A percentile compares a stretch with the other conserved stretches of the same genome.
phyloP scores from a whole-genome alignment of 371 early-diverging fungal genomes.

The Blakeslea trispora region DNA sequence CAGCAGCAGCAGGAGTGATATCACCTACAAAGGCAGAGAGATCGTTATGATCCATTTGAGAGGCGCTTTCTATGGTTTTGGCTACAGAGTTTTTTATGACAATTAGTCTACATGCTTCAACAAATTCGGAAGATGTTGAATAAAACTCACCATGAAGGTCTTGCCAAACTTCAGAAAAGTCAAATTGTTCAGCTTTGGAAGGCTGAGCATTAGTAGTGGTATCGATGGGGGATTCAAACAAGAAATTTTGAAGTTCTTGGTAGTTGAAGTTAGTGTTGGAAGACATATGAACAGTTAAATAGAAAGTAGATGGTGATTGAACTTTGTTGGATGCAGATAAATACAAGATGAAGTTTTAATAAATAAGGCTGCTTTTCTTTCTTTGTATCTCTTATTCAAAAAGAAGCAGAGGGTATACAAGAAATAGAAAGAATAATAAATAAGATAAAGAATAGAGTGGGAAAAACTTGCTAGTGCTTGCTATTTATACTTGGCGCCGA shows the following conservation, averaged over 20 bases:
- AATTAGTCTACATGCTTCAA: slow-evolving; percentile 28
- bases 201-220: not conserved
- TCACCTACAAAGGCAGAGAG: slow-evolving; percentile 24
- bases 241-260: slow-evolving; percentile 18
- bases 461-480: not conserved
- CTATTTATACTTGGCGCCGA: slow-evolving; percentile 24
- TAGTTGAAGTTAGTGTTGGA: slow-evolving; percentile 16
- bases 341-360: slow-evolving; percentile 4
- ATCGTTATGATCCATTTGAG: slow-evolving; percentile 2
- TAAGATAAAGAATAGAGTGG: slow-evolving; percentile 9
- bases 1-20: slow-evolving; percentile 29
- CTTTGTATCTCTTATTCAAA: slow-evolving; percentile 1
- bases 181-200: slow-evolving; percentile 12
- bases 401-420: slow-evolving; percentile 11
- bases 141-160: slow-evolving; percentile 22
- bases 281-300: slow-evolving; percentile 7
- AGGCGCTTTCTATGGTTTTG: slow-evolving; percentile 5
- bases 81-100: slow-evolving; percentile 11
- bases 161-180: slow-evolving; percentile 25
- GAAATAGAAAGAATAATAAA: slow-evolving; percentile 4
- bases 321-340: not conserved
- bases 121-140: slow-evolving; percentile 12
- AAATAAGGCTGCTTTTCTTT: too few species aligned
- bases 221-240: slow-evolving; percentile 11
- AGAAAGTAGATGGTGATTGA: slow-evolving; percentile 2